Base-by-base conservation (phyloP, 2,329 filamentous ascomycete species). In the Aspergillus jensenii region DNA sequence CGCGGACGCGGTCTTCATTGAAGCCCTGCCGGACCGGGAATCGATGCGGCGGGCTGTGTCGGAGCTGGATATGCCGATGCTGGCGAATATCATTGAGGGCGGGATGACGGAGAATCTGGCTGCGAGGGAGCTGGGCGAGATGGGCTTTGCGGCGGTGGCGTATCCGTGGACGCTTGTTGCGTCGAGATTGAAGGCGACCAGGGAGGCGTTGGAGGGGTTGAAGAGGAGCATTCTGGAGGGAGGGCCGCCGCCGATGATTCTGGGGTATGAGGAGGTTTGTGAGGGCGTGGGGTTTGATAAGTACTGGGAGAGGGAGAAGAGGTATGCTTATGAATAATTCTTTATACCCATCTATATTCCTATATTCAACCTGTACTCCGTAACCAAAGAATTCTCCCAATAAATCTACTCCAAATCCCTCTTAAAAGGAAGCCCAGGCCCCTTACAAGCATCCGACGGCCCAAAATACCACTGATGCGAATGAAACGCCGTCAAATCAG, bases 151-250 rank as follows among this genome's bases (percentile, higher is more conserved):
- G 23, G 72, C 71, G 1, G 78, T 79, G 1, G 76, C 75, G 0
- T 81, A 80, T 55, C 76, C 76, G 0, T 79, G 75, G 75, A 78
- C 75, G 1, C 65, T 80, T 41, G 77, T 79, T 2, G 78, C 78
- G 4, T 76, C 77, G 2, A 76, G 76, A 50, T 51, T 80, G 5
- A 78, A 74, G 68, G 73, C 72, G 17, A 74, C 79, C 9, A 65
- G 68, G 2, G 66, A 68, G 17, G 63, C 67, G 7, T 54, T 74
- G 56, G 68, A 74, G 46, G 66, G 61, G 0, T 46, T 81, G 35
- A 81, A 81, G 64, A 68, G 67, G 21, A 76, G 72, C n/a, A 69
- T 81, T 63, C 72, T 69, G 0, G 67, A 72, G 6, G 78, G 78
- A 0, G 68, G 70, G 3, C 79, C 79, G 2, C 79, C 79, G 2